Base-by-base conservation (phyloP, 306 rosid genomes). In the Ochetophila trinervis region DNA sequence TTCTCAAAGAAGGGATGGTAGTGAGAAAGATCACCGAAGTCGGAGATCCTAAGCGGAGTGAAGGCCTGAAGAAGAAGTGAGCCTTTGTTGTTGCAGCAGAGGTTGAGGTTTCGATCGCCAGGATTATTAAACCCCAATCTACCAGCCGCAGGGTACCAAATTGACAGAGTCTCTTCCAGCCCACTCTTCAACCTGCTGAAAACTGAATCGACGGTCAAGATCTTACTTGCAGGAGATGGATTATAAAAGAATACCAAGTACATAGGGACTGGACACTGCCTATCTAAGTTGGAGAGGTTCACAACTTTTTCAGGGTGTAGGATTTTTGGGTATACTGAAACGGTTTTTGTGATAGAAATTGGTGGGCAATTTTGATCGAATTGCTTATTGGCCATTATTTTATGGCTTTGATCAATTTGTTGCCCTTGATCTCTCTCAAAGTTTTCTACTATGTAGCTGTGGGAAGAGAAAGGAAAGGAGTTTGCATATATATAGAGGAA, bases 221-320 rank as follows among this genome's bases (percentile, higher is more conserved):
- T 74, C 17, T 47, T 30, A 50, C 57, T 6, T 4, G 51, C 17
- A 34, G 57, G 57, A 37, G 82, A 69, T 4, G 51, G 62, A 0
- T 64, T 72, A 71, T 89, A 86, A 75, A 89, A 89, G 60, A 82
- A 86, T 44, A 84, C 86, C 80, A 80, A 63, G 81, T 80, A 80
- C 96, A 89, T 84, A 30, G 69, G 88, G 5, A 19, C 62, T 5
- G 88, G 93, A 73, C 93, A 86, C 79, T 89, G 96, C 71, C 93
- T 81, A 55, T 89, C 93, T 79, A 89, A 76, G 72, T 84, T 89
- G 30, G 96, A 89, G 62, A 89, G 93, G 61, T 14, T 63, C 70
- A 84, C 52, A 54, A 78, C 69, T 75, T 76, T 73, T 12, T 74
- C 68, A 58, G 87, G 75, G 70, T 74, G 63, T 63, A 65, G 5